Conservation (phyloP, 495 filamentous ascomycete species). For the Lepraria neglecta region DNA sequence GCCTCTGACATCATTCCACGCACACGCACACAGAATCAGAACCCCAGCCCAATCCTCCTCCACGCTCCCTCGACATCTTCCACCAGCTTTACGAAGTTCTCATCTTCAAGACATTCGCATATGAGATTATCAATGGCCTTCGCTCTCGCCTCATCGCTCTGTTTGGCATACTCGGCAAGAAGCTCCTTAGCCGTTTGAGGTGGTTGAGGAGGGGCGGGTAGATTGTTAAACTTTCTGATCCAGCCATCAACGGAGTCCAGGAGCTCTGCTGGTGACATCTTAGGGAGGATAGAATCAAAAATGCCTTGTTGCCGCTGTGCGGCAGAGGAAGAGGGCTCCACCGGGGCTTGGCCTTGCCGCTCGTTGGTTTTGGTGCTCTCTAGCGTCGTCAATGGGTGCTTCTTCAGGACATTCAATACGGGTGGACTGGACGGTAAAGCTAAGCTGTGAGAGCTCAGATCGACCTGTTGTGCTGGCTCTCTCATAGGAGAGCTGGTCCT, state of each 20-base stretch:
- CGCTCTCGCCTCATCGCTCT: slow-evolving; percentile 35
- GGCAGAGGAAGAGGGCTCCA: neutral
- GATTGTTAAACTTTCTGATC: slow-evolving; percentile 23
- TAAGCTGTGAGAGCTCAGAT: no score
- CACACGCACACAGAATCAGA: slow-evolving; percentile 3
- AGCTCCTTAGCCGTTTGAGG: slow-evolving; percentile 24
- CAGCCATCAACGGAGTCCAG: slow-evolving; percentile 20
- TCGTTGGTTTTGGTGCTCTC: slow-evolving; percentile 4
- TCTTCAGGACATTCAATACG: neutral
- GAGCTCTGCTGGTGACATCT: slow-evolving; percentile 15
- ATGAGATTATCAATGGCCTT: slow-evolving; percentile 41
- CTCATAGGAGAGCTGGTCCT: neutral
- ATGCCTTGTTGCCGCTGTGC: neutral
- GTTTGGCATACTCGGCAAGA: slow-evolving; percentile 34
- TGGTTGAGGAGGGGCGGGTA: slow-evolving; percentile 12
- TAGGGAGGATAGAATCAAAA: neutral
- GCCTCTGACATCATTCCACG: neutral
- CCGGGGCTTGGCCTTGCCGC: neutral
- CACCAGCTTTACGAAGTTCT: slow-evolving; percentile 39
- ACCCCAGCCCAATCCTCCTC: slow-evolving; percentile 40
- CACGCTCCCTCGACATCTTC: slow-evolving; percentile 43
- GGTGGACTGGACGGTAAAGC: slow-evolving; percentile 2
- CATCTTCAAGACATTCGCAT: slow-evolving; percentile 40
- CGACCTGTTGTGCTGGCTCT: neutral
- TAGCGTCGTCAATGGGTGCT: neutral